phyloP scores from a whole-genome alignment of 306 rosid species.

The Cicer arietinum region DNA sequence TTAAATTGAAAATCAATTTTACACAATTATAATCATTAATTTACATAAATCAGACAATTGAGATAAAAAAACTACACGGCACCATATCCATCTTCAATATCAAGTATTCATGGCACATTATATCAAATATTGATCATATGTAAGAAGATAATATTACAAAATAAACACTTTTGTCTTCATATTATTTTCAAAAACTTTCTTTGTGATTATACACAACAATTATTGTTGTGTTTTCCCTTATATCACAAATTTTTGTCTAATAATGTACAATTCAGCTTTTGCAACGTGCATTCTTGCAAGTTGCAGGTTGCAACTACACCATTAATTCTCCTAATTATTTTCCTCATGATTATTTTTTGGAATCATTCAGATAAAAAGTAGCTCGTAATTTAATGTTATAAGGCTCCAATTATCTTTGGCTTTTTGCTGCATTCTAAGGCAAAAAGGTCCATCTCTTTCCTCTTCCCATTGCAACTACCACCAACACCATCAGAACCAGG shows the following conservation, averaged over 20 bases:
- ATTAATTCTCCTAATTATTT: background rate
- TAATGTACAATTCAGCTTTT: slow-evolving; percentile 56
- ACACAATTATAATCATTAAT: too few species aligned
- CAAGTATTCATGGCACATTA: background rate
- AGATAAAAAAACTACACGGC: too few species aligned
- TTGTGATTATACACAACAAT: slow-evolving; percentile 17
- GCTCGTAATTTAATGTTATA: slow-evolving; percentile 52
- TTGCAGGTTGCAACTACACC: slow-evolving; percentile 46
- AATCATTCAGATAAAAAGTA: slow-evolving; percentile 32
- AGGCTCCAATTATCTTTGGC: slow-evolving; percentile 86
- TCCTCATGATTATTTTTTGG: background rate
- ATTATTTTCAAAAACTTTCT: background rate
- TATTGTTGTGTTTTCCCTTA: slow-evolving; percentile 42
- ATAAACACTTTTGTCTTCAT: slow-evolving; percentile 39
- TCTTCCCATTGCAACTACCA: slow-evolving; percentile 65
- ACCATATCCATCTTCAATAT: too few species aligned
- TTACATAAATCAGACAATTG: too few species aligned
- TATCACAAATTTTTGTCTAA: slow-evolving; percentile 49
- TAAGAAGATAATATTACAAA: slow-evolving; percentile 28
- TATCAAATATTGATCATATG: background rate
- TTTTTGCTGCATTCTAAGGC: slow-evolving; percentile 75
- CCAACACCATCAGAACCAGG: slow-evolving; percentile 53
- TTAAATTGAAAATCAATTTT: too few species aligned
- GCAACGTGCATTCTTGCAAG: slow-evolving; percentile 45
- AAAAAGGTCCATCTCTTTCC: slow-evolving; percentile 77